Percentiles rank a stretch among this genome's conserved stretches.
These are phyloP conservation scores for Claviceps capensis DNA, from an alignment of 2,329 filamentous ascomycete genomes.

Conservation along the genomic window DNA sequence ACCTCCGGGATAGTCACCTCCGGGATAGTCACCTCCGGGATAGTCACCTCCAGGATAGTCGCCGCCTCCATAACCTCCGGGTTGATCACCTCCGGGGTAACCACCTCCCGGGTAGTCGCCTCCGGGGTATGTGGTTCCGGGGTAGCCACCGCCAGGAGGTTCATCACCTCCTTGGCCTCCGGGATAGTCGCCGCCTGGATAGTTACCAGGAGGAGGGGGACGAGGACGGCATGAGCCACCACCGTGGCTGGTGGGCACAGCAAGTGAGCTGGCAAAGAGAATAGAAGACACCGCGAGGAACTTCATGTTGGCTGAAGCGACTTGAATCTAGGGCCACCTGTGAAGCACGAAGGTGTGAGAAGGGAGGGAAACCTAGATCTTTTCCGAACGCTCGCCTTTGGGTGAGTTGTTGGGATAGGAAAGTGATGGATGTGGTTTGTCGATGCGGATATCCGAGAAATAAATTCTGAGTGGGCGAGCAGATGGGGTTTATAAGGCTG, in stretches of 20 bases:
- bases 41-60: neutral
- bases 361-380: neutral
- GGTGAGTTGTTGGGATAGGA: neutral
- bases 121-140: neutral
- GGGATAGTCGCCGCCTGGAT: neutral
- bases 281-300: slow-evolving; percentile 7
- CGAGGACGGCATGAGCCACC: slow-evolving; percentile 2
- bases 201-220: neutral
- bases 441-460: neutral
- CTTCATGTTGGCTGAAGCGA: slow-evolving; percentile 6
- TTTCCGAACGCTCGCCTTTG: neutral
- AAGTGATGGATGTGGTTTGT: neutral
- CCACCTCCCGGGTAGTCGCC: neutral
- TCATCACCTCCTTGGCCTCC: neutral
- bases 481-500: neutral
- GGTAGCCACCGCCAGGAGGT: neutral
- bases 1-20: neutral
- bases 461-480: neutral
- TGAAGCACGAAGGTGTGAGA: neutral
- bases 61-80: neutral
- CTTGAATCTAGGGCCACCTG: neutral
- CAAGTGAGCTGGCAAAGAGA: slow-evolving; percentile 8
- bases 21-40: neutral
- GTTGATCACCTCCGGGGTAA: neutral
- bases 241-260: slow-evolving; percentile 6